These are phyloP conservation scores for Cryphonectria parasitica DNA, from an alignment of 2,329 filamentous ascomycete species.

Conservation along the genomic window DNA sequence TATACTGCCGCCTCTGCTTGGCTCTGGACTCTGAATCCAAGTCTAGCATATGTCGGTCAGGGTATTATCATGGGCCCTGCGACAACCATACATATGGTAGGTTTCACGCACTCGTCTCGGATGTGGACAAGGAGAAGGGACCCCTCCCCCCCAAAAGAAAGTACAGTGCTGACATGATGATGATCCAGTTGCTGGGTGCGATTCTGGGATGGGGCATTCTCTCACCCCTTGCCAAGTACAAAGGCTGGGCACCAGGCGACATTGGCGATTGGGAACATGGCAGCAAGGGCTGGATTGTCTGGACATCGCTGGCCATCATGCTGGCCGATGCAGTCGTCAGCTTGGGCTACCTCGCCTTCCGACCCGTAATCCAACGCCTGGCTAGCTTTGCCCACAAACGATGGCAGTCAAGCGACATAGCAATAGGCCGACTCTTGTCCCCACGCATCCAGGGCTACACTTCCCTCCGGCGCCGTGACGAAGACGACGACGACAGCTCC, in stretches of 20 bases:
- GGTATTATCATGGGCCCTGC: slow-evolving; percentile 98
- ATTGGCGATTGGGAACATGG: slow-evolving; percentile 89
- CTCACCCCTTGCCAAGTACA: slow-evolving; percentile 83
- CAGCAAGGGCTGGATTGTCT: slow-evolving; percentile 98
- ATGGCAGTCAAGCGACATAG: slow-evolving; percentile 17
- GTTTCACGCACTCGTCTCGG: neutral
- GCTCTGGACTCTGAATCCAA: slow-evolving; percentile 97
- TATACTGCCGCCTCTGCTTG: slow-evolving; percentile 72
- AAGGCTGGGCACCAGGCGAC: slow-evolving; percentile 86
- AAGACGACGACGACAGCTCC: slow-evolving; percentile 3
- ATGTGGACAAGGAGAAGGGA: no score
- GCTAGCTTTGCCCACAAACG: slow-evolving; percentile 9
- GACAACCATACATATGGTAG: slow-evolving; percentile 86
- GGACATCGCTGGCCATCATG: slow-evolving; percentile 96
- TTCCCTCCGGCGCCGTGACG: slow-evolving; percentile 29
- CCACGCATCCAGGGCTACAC: slow-evolving; percentile 32
- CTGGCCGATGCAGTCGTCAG: slow-evolving; percentile 89
- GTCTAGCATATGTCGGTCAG: slow-evolving; percentile 95
- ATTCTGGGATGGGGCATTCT: slow-evolving; percentile 88
- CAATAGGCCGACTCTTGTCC: slow-evolving; percentile 15
- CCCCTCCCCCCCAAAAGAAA: no score
- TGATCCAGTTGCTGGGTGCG: slow-evolving; percentile 69
- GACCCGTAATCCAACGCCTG: slow-evolving; percentile 55
- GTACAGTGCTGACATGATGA: neutral
- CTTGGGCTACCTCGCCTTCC: slow-evolving; percentile 75